These are phyloP conservation scores for Penicillium nucicola DNA, from an alignment of 495 filamentous ascomycete genomes.

Conservation along the genomic window DNA sequence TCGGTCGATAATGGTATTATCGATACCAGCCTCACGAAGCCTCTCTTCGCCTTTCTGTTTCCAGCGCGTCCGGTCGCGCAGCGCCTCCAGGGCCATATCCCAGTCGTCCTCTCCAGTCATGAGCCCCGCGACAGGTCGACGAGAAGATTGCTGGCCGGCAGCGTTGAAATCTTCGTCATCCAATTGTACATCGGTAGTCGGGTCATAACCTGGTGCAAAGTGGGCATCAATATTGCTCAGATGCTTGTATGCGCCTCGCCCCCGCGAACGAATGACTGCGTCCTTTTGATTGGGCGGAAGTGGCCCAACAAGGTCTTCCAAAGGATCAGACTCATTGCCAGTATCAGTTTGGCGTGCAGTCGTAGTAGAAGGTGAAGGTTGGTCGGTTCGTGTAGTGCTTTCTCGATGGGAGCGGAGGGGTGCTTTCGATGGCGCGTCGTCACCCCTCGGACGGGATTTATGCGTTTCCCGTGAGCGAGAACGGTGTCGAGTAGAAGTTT, in stretches of 20 bases:
- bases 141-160: slow-evolving; percentile 22
- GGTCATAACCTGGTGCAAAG: slow-evolving; percentile 77
- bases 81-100: slow-evolving; percentile 77
- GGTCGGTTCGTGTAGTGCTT: background rate
- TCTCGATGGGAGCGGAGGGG: slow-evolving; percentile 9
- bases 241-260: slow-evolving; percentile 63
- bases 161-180: slow-evolving; percentile 40
- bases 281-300: slow-evolving; percentile 51
- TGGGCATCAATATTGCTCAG: slow-evolving; percentile 74
- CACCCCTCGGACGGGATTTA: slow-evolving; percentile 6
- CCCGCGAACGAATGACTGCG: slow-evolving; percentile 56
- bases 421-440: slow-evolving; percentile 4
- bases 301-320: slow-evolving; percentile 80
- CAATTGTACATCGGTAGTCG: slow-evolving; percentile 62
- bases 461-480: slow-evolving; percentile 23
- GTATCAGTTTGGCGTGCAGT: slow-evolving; percentile 3
- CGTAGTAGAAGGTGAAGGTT: background rate
- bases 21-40: slow-evolving; percentile 74
- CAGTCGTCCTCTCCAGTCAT: slow-evolving; percentile 63
- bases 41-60: slow-evolving; percentile 74
- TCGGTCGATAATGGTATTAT: slow-evolving; percentile 68
- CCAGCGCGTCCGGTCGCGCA: slow-evolving; percentile 80
- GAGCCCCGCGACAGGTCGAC: slow-evolving; percentile 39
- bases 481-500: slow-evolving; percentile 23
- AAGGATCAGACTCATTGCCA: slow-evolving; percentile 64